These are phyloP conservation scores for Gyrodon lividus DNA, from an alignment of 768 basidiomycete species.

Conservation along the genomic window DNA sequence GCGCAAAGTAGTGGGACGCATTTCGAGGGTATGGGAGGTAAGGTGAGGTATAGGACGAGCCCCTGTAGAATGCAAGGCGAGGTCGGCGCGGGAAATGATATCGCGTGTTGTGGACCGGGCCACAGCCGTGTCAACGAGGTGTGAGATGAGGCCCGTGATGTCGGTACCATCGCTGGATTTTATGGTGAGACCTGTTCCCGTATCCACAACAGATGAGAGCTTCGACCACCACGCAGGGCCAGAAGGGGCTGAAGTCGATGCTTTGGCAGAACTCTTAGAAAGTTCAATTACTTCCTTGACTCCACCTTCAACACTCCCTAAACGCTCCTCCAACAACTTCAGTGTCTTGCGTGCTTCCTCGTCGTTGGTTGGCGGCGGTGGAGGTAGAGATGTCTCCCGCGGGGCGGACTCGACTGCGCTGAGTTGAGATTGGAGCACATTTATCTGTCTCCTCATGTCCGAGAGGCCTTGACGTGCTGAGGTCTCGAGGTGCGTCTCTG, in stretches of 20 bases:
- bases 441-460: constrained; percentile 55
- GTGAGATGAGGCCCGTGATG: constrained; percentile 63
- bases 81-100: constrained; percentile 78
- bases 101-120: constrained; percentile 69
- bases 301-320: constrained; percentile 59
- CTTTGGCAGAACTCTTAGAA: constrained; percentile 47
- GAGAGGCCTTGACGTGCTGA: constrained; percentile 46
- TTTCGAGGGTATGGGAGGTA: constrained; percentile 76
- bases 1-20: constrained; percentile 51
- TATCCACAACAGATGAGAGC: constrained; percentile 44
- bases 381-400: constrained; percentile 15
- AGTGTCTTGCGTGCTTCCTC: constrained; percentile 58
- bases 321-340: constrained; percentile 57
- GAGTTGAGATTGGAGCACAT: constrained; percentile 46
- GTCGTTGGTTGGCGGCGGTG: constrained; percentile 36
- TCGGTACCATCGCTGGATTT: constrained; percentile 77
- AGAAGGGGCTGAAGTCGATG: constrained; percentile 32
- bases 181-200: constrained; percentile 54
- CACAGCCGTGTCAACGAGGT: constrained; percentile 77
- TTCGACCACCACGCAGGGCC: constrained; percentile 74
- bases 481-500: constrained; percentile 48
- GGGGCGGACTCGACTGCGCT: constrained; percentile 27
- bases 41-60: constrained; percentile 78
- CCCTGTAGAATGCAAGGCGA: constrained; percentile 80
- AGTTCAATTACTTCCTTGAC: constrained; percentile 73